A percentile compares a stretch with the other conserved stretches of the same genome.
These are phyloP conservation scores for Keqinozyma sinolaborantium DNA, from an alignment of 1,139 yeast genomes.

Conservation along the genomic window DNA sequence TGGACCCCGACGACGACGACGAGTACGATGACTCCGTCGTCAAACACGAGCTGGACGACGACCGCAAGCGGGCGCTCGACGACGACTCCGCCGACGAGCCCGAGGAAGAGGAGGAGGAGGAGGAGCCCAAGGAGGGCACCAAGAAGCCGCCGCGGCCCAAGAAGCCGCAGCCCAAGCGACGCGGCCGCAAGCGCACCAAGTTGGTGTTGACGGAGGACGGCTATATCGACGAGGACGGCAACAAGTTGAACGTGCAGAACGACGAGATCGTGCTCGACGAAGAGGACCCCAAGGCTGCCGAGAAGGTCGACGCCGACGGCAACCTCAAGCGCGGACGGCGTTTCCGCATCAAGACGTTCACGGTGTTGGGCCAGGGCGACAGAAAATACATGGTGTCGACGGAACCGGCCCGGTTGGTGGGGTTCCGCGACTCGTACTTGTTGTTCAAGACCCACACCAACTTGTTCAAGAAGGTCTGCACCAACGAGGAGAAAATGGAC, in stretches of 20 bases:
- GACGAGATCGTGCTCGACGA: slow-evolving; percentile 79
- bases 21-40: slow-evolving; percentile 18
- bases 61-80: slow-evolving; percentile 17
- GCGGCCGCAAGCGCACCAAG: slow-evolving; percentile 47
- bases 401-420: slow-evolving; percentile 93
- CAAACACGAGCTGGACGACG: slow-evolving; percentile 11
- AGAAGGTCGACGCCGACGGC: slow-evolving; percentile 69
- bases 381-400: slow-evolving; percentile 86
- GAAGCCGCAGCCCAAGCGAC: slow-evolving; percentile 29
- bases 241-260: slow-evolving; percentile 52
- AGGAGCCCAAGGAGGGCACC: slow-evolving; percentile 14
- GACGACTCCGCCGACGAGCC: slow-evolving; percentile 22
- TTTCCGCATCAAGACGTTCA: slow-evolving; percentile 79
- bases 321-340: slow-evolving; percentile 70
- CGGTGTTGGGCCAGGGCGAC: slow-evolving; percentile 69
- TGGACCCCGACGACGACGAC: slow-evolving; percentile 22
- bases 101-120: slow-evolving; percentile 15
- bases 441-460: slow-evolving; percentile 80
- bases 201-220: slow-evolving; percentile 35
- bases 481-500: slow-evolving; percentile 78
- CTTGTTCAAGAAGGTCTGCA: slow-evolving; percentile 70
- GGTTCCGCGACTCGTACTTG: slow-evolving; percentile 89
- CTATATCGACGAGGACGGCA: slow-evolving; percentile 46
- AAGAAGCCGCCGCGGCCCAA: slow-evolving; percentile 3
- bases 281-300: slow-evolving; percentile 76